Evolutionary conservation across 2,329 filamentous ascomycete genomes (phyloP).

Genomic region (Sclerotinia spermophila): DNA sequence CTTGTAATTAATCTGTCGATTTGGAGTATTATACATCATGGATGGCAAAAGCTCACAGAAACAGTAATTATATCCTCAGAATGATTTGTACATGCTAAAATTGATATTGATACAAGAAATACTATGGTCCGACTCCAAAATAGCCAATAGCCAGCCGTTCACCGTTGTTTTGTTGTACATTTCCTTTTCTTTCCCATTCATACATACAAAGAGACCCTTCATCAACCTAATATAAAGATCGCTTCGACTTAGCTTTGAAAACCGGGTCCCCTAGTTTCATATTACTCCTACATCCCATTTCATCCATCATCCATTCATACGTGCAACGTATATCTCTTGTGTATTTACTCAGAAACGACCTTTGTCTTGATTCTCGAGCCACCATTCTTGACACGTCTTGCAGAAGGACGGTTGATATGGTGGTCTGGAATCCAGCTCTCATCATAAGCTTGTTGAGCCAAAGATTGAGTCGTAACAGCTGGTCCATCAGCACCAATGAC

Average conservation of each 20-base stretch:
- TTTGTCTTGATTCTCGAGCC: slow-evolving; percentile 29
- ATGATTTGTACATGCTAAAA: slow-evolving; percentile 11
- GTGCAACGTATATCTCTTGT: neutral
- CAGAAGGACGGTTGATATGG: slow-evolving; percentile 82
- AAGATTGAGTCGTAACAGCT: slow-evolving; percentile 35
- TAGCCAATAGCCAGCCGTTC: slow-evolving; percentile 3
- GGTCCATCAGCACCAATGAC: slow-evolving; percentile 56
- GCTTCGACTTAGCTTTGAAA: neutral
- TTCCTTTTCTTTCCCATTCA: neutral
- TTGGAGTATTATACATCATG: neutral
- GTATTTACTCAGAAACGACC: slow-evolving; percentile 17
- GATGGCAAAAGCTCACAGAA: neutral
- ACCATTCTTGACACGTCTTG: slow-evolving; percentile 61
- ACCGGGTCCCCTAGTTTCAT: neutral
- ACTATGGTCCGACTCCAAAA: neutral
- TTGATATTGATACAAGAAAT: slow-evolving; percentile 6
- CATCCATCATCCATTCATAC: slow-evolving; percentile 1
- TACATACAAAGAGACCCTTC: neutral
- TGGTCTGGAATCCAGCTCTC: slow-evolving; percentile 44
- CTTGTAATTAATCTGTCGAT: neutral
- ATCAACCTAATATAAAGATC: neutral
- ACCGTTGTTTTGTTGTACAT: slow-evolving; percentile 17
- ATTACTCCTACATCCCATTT: slow-evolving; percentile 1
- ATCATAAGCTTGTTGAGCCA: slow-evolving; percentile 36
- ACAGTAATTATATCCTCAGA: neutral